Evolutionary conservation across 805 yeast genomes (phyloP), one percentile per base, ranked within the genome.

Genomic region (Candida cerambycidarum): DNA sequence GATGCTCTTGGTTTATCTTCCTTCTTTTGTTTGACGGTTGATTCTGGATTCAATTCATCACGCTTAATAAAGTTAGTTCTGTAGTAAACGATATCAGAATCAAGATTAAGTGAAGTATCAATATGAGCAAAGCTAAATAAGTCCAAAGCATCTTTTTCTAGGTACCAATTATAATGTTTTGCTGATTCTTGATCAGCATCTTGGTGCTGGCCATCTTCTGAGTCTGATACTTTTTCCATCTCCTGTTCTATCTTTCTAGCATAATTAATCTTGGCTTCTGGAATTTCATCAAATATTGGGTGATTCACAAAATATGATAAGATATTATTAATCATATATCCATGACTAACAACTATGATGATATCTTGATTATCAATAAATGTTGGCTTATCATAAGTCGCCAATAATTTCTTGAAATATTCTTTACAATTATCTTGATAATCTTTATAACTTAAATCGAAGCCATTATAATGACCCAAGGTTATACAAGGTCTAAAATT

Each of bases 221-320:
- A 42, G 2, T 37, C 45, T 3, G n/a, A n/a, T n/a, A n/a, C n/a
- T n/a, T n/a, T n/a, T n/a, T n/a, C n/a, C n/a, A n/a, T n/a, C n/a
- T 48, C 53, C 2, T 39, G 43, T 36, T 35, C 34, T 3, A 54
- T 44, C 24, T 61, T 48, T 14, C 41, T 33, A 23, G 76, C 74
- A 38, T 43, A 62, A 50, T 67, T 69, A 27, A 68, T 43, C 23
- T 55, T 54, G 14, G 68, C 63, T 45, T 67, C 74, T 3, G 75
- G 73, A 15, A 70, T 67, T 46, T 70, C 76, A 45, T 69, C 67
- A 52, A 70, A 70, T 10, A 69, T 64, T 6, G 76, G 74, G 51
- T 68, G 74, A 47, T 62, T 68, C 39, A 67, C 59, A 50, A 70
- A 70, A 45, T 63, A 69, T 30, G 63, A 54, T 44, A 70, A 51